Conservation (phyloP, 768 basidiomycete genomes). For the Steccherinum ochraceum region DNA sequence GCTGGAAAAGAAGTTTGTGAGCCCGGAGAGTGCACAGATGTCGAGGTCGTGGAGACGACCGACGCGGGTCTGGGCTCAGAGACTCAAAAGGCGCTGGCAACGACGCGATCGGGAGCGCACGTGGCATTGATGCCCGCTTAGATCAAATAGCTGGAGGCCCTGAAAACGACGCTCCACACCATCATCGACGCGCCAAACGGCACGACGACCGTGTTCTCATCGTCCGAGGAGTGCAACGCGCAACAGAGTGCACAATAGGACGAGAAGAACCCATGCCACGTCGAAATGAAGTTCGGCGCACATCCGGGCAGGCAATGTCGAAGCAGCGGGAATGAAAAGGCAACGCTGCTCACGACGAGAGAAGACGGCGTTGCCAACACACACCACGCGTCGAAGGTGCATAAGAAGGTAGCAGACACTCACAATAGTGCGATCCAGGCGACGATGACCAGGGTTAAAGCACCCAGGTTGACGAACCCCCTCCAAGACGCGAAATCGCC, state of each 20-base stretch:
- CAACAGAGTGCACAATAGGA: not conserved
- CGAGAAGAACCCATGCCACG: no score
- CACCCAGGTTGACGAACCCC: constrained; percentile 38
- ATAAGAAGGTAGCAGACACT: constrained; percentile 10
- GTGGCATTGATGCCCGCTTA: no score
- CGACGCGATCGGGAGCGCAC: no score
- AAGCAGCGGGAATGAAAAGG: not conserved
- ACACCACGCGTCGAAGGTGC: not conserved
- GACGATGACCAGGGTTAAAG: constrained; percentile 28
- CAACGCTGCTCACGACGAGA: not conserved
- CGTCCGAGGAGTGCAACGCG: not conserved
- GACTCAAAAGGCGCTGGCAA: no score
- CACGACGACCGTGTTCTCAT: no score
- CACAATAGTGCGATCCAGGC: constrained; percentile 24
- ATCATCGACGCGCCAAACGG: no score
- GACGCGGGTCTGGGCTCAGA: no score
- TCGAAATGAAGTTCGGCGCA: not conserved
- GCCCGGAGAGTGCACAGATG: not conserved
- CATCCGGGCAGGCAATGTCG: not conserved
- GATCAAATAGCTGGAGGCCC: no score
- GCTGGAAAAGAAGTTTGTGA: constrained; percentile 13
- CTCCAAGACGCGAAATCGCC: constrained; percentile 29
- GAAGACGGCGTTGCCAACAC: not conserved
- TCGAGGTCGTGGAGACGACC: not conserved
- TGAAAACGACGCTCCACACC: no score